Percentiles rank a stretch among this genome's conserved stretches.
Conservation (phyloP, 441 rosid genomes). For the Capsella rubella region DNA sequence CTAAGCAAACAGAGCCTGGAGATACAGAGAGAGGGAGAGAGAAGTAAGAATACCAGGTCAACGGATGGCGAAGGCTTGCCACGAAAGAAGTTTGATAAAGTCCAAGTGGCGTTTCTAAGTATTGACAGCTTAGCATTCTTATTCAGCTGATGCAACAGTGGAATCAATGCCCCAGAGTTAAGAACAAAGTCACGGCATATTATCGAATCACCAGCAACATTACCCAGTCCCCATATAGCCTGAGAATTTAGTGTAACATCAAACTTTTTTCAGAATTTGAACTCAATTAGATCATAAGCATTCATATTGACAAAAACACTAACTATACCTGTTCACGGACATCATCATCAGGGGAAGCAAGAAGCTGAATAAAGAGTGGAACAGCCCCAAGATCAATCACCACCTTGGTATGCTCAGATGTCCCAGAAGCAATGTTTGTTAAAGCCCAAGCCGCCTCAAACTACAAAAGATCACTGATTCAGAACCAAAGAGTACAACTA, state of each 20-base stretch:
- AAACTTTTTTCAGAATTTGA: neutral
- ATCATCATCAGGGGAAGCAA: conserved; percentile 78
- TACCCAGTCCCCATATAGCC: conserved; percentile 95
- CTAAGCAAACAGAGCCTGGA: neutral
- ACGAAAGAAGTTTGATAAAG: conserved; percentile 83
- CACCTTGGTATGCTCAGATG: conserved; percentile 82
- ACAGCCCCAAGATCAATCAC: conserved; percentile 81
- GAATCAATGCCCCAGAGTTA: conserved; percentile 65
- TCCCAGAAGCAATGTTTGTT: conserved; percentile 80
- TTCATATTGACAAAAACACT: neutral
- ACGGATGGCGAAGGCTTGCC: conserved; percentile 86
- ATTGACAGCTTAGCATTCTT: conserved; percentile 79
- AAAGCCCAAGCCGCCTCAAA: conserved; percentile 91
- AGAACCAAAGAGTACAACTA: conserved; percentile 3
- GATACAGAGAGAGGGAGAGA: neutral
- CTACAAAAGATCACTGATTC: conserved; percentile 41
- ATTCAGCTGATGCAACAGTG: conserved; percentile 71
- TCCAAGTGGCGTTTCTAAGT: conserved; percentile 93
- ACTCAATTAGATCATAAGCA: neutral
- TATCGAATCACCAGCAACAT: conserved; percentile 91
- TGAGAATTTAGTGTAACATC: conserved; percentile 5
- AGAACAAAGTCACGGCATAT: conserved; percentile 87
- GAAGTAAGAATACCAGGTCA: conserved; percentile 65
- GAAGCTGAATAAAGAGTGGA: conserved; percentile 78
- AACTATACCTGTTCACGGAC: conserved; percentile 76